These are phyloP conservation scores for Apophysomyces trapeziformis DNA, from an alignment of 371 early-diverging fungal species.

Conservation along the genomic window DNA sequence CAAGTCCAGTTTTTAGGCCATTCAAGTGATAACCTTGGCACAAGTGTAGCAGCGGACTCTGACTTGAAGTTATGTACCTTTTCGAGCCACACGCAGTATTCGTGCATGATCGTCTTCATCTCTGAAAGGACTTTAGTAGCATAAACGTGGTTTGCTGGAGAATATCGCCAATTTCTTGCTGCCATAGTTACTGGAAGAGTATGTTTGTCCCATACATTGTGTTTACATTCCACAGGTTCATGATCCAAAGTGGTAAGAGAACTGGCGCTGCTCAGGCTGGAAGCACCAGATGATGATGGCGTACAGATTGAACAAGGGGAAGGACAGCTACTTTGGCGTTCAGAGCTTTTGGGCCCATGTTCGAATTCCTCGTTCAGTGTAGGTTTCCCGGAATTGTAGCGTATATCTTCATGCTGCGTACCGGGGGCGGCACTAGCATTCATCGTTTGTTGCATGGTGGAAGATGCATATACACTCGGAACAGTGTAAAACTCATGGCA, in stretches of 20 bases:
- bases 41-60: not conserved
- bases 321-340: not conserved
- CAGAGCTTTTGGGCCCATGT: not conserved
- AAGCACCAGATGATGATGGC: constrained; percentile 8
- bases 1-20: constrained; percentile 22
- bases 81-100: constrained; percentile 14
- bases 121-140: constrained; percentile 18
- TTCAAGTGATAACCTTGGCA: constrained; percentile 14
- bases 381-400: not conserved
- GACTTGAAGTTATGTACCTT: not conserved
- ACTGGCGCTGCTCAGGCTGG: constrained; percentile 2
- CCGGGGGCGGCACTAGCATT: not conserved
- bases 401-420: not conserved
- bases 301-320: not conserved
- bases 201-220: not conserved
- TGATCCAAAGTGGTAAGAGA: constrained; percentile 6
- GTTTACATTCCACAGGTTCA: not conserved
- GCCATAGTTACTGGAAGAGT: not conserved
- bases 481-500: constrained; percentile 9
- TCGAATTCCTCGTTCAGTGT: not conserved
- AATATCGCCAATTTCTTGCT: constrained; percentile 13
- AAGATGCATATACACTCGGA: constrained; percentile 5
- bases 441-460: not conserved
- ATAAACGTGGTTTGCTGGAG: constrained; percentile 18
- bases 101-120: constrained; percentile 7